A percentile compares a stretch with the other conserved stretches of the same genome.
phyloP scores from a whole-genome alignment of 1,284 basidiomycete species.

The Stereum hirsutum region DNA sequence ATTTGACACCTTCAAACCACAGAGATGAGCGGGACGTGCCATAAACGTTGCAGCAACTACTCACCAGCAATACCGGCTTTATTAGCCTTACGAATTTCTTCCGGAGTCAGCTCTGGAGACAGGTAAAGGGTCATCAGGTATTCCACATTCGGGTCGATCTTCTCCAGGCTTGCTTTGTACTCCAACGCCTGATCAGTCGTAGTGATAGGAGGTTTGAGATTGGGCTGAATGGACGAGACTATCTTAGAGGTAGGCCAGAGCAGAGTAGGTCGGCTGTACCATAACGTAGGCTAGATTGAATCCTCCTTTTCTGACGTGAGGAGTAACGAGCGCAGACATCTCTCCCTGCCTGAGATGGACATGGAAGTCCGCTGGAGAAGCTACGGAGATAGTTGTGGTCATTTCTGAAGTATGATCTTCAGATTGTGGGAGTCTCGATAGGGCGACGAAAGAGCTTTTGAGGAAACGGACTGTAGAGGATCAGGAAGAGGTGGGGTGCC shows the following conservation, averaged over 20 bases:
- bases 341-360: constrained; percentile 92
- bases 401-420: no score
- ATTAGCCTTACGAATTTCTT: constrained; percentile 86
- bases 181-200: constrained; percentile 74
- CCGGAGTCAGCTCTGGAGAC: constrained; percentile 82
- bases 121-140: constrained; percentile 98
- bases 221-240: constrained; percentile 53
- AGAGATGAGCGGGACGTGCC: constrained; percentile 5
- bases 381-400: constrained; percentile 36
- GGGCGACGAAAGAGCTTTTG: not conserved
- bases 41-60: constrained; percentile 13
- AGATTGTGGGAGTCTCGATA: not conserved
- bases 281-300: constrained; percentile 95
- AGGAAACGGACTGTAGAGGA: not conserved
- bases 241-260: constrained; percentile 2
- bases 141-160: constrained; percentile 71
- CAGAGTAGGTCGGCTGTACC: constrained; percentile 39
- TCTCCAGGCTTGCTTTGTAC: constrained; percentile 73
- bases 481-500: not conserved
- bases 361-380: constrained; percentile 89
- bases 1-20: constrained; percentile 73
- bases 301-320: constrained; percentile 87
- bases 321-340: constrained; percentile 79
- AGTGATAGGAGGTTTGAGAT: constrained; percentile 89
- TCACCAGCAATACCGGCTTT: constrained; percentile 74